These are phyloP conservation scores for Taiozyma sp. DNA, from an alignment of 1,139 yeast genomes.

Conservation along the genomic window DNA sequence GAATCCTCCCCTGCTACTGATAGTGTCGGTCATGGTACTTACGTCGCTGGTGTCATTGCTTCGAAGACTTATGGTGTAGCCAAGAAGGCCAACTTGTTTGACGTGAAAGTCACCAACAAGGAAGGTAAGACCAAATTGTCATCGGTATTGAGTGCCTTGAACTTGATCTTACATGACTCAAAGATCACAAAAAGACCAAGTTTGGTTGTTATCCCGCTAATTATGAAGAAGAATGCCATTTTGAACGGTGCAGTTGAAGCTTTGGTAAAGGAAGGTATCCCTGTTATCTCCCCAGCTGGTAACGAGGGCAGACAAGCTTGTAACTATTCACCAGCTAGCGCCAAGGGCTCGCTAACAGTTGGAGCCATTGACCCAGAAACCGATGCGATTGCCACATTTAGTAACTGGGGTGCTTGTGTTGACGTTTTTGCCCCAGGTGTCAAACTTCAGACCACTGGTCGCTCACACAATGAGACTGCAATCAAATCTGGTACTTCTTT, in stretches of 20 bases:
- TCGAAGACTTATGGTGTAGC: conserved; percentile 60
- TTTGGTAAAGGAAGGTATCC: conserved; percentile 54
- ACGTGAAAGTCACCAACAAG: conserved; percentile 48
- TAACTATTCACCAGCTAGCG: conserved; percentile 58
- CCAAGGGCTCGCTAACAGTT: conserved; percentile 54
- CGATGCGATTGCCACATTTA: conserved; percentile 47
- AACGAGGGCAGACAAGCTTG: conserved; percentile 63
- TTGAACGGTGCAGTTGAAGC: conserved; percentile 54
- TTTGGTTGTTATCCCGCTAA: conserved; percentile 57
- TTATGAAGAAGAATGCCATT: conserved; percentile 53
- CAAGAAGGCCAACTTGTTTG: conserved; percentile 57
- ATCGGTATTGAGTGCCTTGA: conserved; percentile 44
- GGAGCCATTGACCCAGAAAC: conserved; percentile 48
- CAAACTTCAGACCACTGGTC: conserved; percentile 39
- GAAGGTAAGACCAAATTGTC: conserved; percentile 47
- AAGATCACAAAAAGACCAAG: conserved; percentile 40
- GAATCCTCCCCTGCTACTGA: conserved; percentile 21
- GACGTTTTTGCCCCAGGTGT: conserved; percentile 64
- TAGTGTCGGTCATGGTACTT: conserved; percentile 41
- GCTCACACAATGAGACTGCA: conserved; percentile 23
- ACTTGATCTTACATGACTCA: conserved; percentile 35
- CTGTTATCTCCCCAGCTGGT: conserved; percentile 66
- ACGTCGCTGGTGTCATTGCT: conserved; percentile 55
- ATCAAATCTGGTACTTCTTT: conserved; percentile 69
- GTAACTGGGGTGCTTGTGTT: conserved; percentile 64